These are phyloP conservation scores for Mycena sp. DNA, from an alignment of 1,284 basidiomycete species.

Conservation along the genomic window DNA sequence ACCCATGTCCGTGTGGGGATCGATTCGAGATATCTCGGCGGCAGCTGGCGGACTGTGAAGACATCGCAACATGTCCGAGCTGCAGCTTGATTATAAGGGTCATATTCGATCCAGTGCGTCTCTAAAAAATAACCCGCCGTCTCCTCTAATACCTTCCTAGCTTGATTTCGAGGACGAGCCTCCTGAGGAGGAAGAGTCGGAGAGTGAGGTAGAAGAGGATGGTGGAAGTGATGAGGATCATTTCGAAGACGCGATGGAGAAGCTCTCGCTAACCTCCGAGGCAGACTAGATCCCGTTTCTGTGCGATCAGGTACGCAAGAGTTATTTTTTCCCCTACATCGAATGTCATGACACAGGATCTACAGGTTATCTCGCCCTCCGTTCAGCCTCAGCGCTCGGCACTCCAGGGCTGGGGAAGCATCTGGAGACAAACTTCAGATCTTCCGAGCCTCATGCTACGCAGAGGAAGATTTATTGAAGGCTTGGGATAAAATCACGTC, in stretches of 20 bases:
- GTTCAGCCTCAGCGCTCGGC: too few species aligned
- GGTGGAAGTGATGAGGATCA: constrained; percentile 55
- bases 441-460: too few species aligned
- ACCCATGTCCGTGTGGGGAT: constrained; percentile 98
- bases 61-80: constrained; percentile 97
- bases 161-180: constrained; percentile 81
- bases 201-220: constrained; percentile 47
- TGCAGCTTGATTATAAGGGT: constrained; percentile 95
- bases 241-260: constrained; percentile 74
- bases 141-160: constrained; percentile 44
- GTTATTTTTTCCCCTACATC: too few species aligned
- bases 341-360: too few species aligned
- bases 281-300: constrained; percentile 16
- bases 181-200: constrained; percentile 55
- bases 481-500: too few species aligned
- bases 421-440: too few species aligned
- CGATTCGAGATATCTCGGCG: constrained; percentile 94
- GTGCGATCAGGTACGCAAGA: not conserved
- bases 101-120: constrained; percentile 92
- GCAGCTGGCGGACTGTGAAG: constrained; percentile 92
- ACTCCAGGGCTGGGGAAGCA: too few species aligned
- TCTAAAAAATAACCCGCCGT: not conserved
- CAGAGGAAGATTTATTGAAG: too few species aligned
- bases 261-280: constrained; percentile 57
- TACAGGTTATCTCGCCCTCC: too few species aligned